Evolutionary conservation across 1,139 yeast genomes (phyloP).

Genomic region (Arxiozyma slooffiae): DNA sequence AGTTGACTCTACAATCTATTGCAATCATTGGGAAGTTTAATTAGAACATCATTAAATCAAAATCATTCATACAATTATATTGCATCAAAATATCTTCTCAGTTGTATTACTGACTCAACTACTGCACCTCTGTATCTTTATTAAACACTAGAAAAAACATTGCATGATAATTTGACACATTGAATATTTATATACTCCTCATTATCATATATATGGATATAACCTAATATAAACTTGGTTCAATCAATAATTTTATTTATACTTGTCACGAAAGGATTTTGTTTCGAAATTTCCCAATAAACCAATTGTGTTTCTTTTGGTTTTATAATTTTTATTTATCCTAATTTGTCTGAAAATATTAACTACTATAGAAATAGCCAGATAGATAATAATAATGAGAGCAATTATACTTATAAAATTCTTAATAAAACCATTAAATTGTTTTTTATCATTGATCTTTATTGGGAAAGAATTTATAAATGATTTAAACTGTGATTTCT

Average conservation of each 20-base stretch:
- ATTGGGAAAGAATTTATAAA: background rate
- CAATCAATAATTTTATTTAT: too few relatives aligned
- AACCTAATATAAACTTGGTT: background rate
- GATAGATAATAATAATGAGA: background rate
- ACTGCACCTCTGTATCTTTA: background rate
- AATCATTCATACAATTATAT: background rate
- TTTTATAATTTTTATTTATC: conserved; percentile 13
- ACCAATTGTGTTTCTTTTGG: conserved; percentile 20
- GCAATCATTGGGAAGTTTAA: background rate
- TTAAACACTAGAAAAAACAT: too few relatives aligned
- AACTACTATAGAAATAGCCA: background rate
- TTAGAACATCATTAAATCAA: background rate
- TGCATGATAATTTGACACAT: background rate
- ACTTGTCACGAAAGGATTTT: background rate
- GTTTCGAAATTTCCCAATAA: conserved; percentile 14
- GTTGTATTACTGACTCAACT: background rate
- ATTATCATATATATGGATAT: too few relatives aligned
- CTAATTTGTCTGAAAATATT: background rate
- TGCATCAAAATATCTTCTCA: background rate
- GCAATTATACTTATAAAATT: background rate
- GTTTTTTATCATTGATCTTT: background rate
- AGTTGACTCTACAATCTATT: background rate
- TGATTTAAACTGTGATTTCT: conserved; percentile 2
- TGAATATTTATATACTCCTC: background rate
- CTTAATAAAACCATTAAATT: background rate